Evolutionary conservation across 2,329 filamentous ascomycete species (phyloP).

Genomic region (Aureobasidium sp.): DNA sequence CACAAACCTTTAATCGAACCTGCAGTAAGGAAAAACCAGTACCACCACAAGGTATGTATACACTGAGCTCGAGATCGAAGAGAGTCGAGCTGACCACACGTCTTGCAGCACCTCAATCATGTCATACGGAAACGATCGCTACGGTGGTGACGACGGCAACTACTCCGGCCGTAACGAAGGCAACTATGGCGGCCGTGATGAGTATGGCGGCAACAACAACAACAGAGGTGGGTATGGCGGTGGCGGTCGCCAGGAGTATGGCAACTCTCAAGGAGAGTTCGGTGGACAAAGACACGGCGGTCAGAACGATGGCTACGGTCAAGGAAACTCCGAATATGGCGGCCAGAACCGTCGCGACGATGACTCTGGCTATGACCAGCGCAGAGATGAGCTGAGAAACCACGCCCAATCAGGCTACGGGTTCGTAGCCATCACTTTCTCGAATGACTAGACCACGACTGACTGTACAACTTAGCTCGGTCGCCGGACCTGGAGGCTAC

Average conservation of each 20-base stretch:
- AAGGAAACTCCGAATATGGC: conserved; percentile 18
- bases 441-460: neutral
- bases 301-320: conserved; percentile 18
- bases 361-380: conserved; percentile 15
- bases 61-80: neutral
- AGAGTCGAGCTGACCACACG: neutral
- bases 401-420: conserved; percentile 19
- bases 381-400: conserved; percentile 15
- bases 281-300: conserved; percentile 13
- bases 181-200: conserved; percentile 18
- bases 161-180: conserved; percentile 21
- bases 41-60: neutral
- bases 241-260: conserved; percentile 14
- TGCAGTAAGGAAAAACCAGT: neutral
- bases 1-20: neutral
- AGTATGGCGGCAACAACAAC: neutral
- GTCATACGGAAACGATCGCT: conserved; percentile 27
- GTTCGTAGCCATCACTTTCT: neutral
- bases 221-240: conserved; percentile 18
- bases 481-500: conserved; percentile 10
- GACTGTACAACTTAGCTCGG: neutral
- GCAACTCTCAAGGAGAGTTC: conserved; percentile 12
- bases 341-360: conserved; percentile 14
- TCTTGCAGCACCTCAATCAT: conserved; percentile 18
- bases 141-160: conserved; percentile 22